Base-by-base conservation (phyloP, 208 protist species). In the Trypanosomatidae sp. region DNA sequence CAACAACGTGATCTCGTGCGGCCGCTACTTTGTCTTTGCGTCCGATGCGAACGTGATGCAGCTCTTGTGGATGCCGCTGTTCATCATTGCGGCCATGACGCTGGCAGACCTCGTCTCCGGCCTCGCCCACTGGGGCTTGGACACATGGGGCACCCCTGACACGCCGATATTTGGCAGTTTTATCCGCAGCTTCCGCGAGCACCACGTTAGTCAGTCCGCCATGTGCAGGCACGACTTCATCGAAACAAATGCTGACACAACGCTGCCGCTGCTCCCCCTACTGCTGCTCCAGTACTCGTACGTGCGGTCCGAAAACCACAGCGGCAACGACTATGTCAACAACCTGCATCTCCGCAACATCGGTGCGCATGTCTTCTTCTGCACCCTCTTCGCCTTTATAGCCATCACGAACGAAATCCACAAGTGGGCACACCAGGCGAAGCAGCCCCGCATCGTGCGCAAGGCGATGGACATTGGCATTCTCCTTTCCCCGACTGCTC, bases 171-270 rank as follows among this genome's bases (percentile, higher is more conserved):
- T 98, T 75, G 94, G 96, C 73, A 93, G 84, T 74, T 98, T 98
- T 75, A 98, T 98, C 66, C 92, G 96, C 65, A 96, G 92, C 66
- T 98, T 98, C 83, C 85, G 96, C 47, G 96, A 98, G 83, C 96
- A 98, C 85, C 96, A 98, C 81, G 92, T 98, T 2, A 86, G 94
- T 67, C 95, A 97, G 74, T 82, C 76, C 9, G 91, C 92, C 44
- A 98, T 98, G 87, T 95, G 86, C 64, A 89, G 92, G 69, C 96
- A 98, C 77, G 96, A 98, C 81, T 92, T 96, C 67, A 93, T 98
- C 68, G 95, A 98, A 73, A 98, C 96, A 19, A 98, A 98, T 78
- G 96, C 95, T 36, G 96, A 98, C 79, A 98, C 97, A 39, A 97
- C 87, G 52, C 80, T 98, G 73, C 85, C 91, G 28, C 86, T 95